Evolutionary conservation across 805 yeast genomes (phyloP).

Genomic region (Wickerhamiella kurtzmanii): DNA sequence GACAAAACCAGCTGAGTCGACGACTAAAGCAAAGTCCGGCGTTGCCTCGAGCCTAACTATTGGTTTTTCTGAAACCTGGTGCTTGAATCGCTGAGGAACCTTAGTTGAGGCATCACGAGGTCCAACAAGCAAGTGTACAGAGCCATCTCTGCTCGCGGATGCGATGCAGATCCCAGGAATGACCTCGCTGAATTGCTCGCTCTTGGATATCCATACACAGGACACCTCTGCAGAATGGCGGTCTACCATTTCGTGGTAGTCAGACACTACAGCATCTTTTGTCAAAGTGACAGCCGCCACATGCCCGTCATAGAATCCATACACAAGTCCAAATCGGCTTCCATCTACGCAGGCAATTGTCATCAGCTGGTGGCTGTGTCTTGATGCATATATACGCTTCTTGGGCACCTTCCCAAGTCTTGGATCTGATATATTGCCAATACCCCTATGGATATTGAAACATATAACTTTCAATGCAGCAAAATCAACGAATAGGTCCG

Average conservation of each 20-base stretch:
- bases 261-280: slow-evolving; percentile 18
- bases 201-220: slow-evolving; percentile 19
- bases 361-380: slow-evolving; percentile 6
- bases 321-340: slow-evolving; percentile 22
- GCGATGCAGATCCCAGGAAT: slow-evolving; percentile 6
- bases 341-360: slow-evolving; percentile 17
- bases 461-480: slow-evolving; percentile 15
- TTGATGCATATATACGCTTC: slow-evolving; percentile 18
- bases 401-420: slow-evolving; percentile 21
- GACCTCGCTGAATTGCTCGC: slow-evolving; percentile 7
- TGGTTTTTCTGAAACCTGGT: not conserved
- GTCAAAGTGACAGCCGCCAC: slow-evolving; percentile 17
- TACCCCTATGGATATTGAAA: slow-evolving; percentile 18
- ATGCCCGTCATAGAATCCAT: slow-evolving; percentile 20
- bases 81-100: not conserved
- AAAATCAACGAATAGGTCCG: slow-evolving; percentile 19
- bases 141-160: slow-evolving; percentile 14
- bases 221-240: slow-evolving; percentile 18
- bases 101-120: not conserved
- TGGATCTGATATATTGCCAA: slow-evolving; percentile 23
- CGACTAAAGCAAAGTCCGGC: not conserved
- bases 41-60: not conserved
- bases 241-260: slow-evolving; percentile 14
- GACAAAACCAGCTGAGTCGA: not conserved
- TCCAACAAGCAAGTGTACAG: slow-evolving; percentile 4